Base-by-base conservation (phyloP, 1,284 basidiomycete genomes). In the Laetiporus sulphureus region DNA sequence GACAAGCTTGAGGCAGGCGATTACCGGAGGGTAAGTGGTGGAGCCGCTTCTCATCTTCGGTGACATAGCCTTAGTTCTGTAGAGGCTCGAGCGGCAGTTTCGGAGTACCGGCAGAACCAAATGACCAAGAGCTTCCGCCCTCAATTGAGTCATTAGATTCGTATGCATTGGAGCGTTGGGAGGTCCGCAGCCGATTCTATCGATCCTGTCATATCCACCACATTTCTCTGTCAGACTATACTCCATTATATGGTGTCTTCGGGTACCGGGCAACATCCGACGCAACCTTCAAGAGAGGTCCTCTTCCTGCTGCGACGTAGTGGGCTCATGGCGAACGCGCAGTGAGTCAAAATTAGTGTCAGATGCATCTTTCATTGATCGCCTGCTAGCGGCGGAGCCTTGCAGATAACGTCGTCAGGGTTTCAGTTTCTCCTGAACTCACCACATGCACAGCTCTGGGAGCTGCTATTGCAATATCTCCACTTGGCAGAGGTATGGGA, bases 201-300 rank as follows among this genome's bases (percentile, higher is more conserved):
- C 20, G 33, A 23, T 20, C n/a, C 40, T 50, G 46, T 29, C 41
- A 31, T 34, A 18, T 23, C 22, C 21, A 19, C 18, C 27, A 43
- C 42, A 25, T 44, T 44, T 16, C 18, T 31, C 35, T 36, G 34
- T n/a, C 52, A 91, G 91, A 91, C 90, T 0, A 96, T 99, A 53
- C 72, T 98, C 39, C 94, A 98, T 64, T 99, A 91, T 62, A 97
- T 99, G 94, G 96, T 99, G 1, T 94, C 93, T 2, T 94, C 91
- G 21, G 87, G 87, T 6, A 87, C 79, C 41, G 77, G 77, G 31
- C 77, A 80, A 58, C 65, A 71, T 50, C 75, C 73, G 43, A 66
- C 78, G n/a, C 76, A 75, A 51, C 88, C 90, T 36, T 81, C 91
- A 29, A 70, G 83, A 57, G 82, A 81, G 29, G 93, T 98, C 7